A percentile compares a stretch with the other conserved stretches of the same genome.
Evolutionary conservation across 768 basidiomycete genomes (phyloP).

Genomic region (Tylopilus intermedius): DNA sequence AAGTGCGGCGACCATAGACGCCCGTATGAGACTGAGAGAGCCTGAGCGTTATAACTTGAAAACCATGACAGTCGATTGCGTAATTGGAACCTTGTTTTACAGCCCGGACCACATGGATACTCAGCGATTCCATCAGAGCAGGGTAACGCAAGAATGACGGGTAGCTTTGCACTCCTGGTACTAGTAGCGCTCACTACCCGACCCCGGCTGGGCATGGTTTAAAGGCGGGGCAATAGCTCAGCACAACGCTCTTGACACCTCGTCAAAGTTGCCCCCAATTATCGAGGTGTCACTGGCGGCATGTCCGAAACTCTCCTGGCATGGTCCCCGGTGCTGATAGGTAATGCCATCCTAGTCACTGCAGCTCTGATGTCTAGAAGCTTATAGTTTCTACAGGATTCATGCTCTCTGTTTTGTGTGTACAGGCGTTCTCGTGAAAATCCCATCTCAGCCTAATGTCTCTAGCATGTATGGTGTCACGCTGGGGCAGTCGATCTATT

Average conservation of each 20-base stretch:
- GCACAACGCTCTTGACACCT: not conserved
- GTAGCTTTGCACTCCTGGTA: no score
- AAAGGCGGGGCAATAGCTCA: not conserved
- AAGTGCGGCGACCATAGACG: no score
- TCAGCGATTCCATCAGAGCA: no score
- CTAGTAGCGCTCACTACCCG: no score
- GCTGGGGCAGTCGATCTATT: conserved; percentile 9
- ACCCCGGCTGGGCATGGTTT: not conserved
- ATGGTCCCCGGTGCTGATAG: conserved; percentile 12
- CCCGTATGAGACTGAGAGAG: no score
- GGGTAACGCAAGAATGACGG: no score
- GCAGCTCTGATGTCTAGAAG: no score
- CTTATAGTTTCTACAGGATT: not conserved
- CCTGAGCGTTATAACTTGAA: no score
- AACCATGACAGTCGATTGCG: not conserved
- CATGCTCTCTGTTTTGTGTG: conserved; percentile 3
- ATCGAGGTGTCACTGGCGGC: no score
- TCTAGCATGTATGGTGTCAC: conserved; percentile 11
- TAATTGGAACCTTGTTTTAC: not conserved
- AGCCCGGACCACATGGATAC: no score
- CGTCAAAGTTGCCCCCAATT: not conserved
- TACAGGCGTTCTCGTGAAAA: not conserved
- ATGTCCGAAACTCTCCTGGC: not conserved
- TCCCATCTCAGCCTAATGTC: not conserved
- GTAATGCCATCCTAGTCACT: not conserved